phyloP scores from a whole-genome alignment of 331 rosid species.

The Acacia concinna region DNA sequence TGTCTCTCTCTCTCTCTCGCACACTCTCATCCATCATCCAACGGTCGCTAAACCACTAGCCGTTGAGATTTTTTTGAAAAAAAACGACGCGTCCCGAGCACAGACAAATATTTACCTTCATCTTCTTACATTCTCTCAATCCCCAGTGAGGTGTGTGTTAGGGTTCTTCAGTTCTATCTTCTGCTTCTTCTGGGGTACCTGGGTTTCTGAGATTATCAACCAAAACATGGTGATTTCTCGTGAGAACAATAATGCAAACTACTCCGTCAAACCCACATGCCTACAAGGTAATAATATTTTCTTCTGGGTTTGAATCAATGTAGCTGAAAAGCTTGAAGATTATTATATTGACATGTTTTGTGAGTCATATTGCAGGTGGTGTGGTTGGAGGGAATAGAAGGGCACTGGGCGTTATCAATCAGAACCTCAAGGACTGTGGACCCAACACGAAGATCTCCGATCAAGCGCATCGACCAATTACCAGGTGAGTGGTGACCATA shows the following conservation, averaged over 20 bases:
- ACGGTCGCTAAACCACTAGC: slow-evolving; percentile 48
- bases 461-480: slow-evolving; percentile 82
- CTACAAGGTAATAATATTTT: slow-evolving; percentile 46
- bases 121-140: not conserved
- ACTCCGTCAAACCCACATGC: slow-evolving; percentile 43
- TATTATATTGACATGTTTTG: not conserved
- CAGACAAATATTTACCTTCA: slow-evolving; percentile 42
- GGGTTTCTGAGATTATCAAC: not conserved
- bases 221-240: slow-evolving; percentile 47
- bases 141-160: not conserved
- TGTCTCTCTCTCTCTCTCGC: not conserved
- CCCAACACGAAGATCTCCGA: slow-evolving; percentile 83
- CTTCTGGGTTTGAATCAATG: not conserved
- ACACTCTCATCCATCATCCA: not conserved
- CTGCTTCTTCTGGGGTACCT: not conserved
- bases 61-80: slow-evolving; percentile 54
- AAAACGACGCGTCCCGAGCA: slow-evolving; percentile 18
- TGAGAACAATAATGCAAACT: slow-evolving; percentile 45
- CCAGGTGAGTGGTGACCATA: slow-evolving; percentile 70
- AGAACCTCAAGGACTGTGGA: slow-evolving; percentile 52
- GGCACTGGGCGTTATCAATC: slow-evolving; percentile 59
- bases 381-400: slow-evolving; percentile 61
- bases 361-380: slow-evolving; percentile 14
- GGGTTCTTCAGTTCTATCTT: not conserved
- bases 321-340: not conserved